Conservation (phyloP, 2,329 filamentous ascomycete species). For the Lachnellula subtilissima region DNA sequence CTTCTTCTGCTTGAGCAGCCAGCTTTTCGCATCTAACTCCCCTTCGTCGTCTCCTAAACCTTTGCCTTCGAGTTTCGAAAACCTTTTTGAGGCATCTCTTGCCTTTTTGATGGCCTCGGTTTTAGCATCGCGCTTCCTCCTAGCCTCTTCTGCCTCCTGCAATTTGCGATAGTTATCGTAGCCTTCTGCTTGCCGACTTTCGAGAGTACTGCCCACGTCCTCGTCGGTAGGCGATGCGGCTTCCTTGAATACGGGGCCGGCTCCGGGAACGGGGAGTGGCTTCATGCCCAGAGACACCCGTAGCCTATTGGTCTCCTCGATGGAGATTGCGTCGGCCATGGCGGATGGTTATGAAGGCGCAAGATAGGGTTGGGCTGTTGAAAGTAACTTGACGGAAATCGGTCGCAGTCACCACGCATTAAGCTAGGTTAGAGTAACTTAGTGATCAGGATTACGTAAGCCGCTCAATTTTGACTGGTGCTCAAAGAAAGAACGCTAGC, state of each 20-base stretch:
- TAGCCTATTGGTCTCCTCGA: constrained; percentile 92
- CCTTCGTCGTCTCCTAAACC: constrained; percentile 75
- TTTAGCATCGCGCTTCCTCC: constrained; percentile 72
- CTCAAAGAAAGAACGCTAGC: not conserved
- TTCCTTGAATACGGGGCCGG: constrained; percentile 53
- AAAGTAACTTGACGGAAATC: too few species aligned
- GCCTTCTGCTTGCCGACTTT: constrained; percentile 68
- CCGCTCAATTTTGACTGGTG: not conserved
- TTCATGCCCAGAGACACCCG: constrained; percentile 85
- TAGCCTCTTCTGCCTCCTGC: constrained; percentile 68
- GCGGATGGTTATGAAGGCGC: constrained; percentile 5
- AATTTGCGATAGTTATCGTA: constrained; percentile 67
- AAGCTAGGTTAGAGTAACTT: too few species aligned
- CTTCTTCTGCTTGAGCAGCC: constrained; percentile 88
- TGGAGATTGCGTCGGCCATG: constrained; percentile 60
- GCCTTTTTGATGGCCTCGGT: constrained; percentile 82
- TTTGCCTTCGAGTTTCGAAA: constrained; percentile 71
- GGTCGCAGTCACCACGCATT: too few species aligned
- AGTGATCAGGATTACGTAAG: too few species aligned
- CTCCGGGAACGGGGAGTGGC: constrained; percentile 78
- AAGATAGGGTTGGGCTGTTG: not conserved
- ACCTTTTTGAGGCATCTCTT: constrained; percentile 75
- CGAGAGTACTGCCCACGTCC: constrained; percentile 75
- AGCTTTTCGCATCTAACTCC: constrained; percentile 71
- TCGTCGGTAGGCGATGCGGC: constrained; percentile 50